Evolutionary conservation across 768 basidiomycete genomes (phyloP).

Genomic region (Termitomyces sp.): DNA sequence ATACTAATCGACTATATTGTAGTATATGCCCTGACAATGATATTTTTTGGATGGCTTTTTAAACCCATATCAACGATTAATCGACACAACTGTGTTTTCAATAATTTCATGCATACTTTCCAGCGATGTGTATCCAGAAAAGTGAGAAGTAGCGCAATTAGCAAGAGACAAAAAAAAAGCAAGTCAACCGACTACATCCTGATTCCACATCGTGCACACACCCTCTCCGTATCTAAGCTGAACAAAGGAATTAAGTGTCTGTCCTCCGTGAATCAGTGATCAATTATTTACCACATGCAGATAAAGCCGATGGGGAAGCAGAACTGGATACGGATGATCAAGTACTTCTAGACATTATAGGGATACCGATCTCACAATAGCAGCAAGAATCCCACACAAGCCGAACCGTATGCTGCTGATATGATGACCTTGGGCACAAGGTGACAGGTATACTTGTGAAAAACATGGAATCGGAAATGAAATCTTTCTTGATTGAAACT

Average conservation of each 20-base stretch:
- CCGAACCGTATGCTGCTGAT: constrained; percentile 19
- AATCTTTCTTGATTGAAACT: neutral
- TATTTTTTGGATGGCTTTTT: too few species aligned
- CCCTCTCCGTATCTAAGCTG: constrained; percentile 24
- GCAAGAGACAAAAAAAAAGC: neutral
- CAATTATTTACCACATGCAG: constrained; percentile 19
- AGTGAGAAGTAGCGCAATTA: neutral
- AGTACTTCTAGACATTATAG: neutral
- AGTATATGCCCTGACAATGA: neutral
- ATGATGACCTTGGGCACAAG: constrained; percentile 22
- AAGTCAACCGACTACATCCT: constrained; percentile 13
- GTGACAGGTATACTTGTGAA: constrained; percentile 12
- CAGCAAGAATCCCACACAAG: constrained; percentile 23
- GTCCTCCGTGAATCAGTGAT: neutral
- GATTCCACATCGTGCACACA: constrained; percentile 27
- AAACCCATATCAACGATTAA: too few species aligned
- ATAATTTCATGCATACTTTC: neutral
- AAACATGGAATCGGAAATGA: neutral
- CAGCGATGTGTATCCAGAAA: neutral
- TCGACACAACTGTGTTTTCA: neutral
- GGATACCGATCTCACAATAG: constrained; percentile 15
- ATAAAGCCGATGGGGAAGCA: constrained; percentile 21
- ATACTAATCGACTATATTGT: neutral
- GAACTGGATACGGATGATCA: constrained; percentile 8
- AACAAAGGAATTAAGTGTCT: neutral